Evolutionary conservation across 1,284 basidiomycete genomes (phyloP).

Genomic region (Tilletia setariae): DNA sequence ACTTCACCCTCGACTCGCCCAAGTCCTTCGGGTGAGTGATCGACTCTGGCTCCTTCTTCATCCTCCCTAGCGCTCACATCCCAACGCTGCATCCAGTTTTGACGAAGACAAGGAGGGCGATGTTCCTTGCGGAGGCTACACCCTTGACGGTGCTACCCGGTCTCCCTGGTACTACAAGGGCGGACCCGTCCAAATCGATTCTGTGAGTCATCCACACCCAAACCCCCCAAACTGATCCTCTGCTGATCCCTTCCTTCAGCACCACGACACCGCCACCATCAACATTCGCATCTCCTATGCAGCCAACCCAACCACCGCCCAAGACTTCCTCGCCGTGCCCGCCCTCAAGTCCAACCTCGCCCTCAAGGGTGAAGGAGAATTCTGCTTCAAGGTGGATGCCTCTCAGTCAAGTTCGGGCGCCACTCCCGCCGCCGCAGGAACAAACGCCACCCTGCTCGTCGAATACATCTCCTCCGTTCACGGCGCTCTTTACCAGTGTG

Average conservation of each 20-base stretch:
- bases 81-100: slow-evolving; percentile 18
- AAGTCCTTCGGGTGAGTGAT: not conserved
- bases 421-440: slow-evolving; percentile 16
- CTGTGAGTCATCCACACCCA: not conserved
- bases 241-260: not conserved
- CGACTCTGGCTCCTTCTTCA: not conserved
- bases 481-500: slow-evolving; percentile 32
- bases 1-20: slow-evolving; percentile 16
- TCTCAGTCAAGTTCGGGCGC: slow-evolving; percentile 14
- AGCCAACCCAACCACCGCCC: not conserved
- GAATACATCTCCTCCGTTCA: slow-evolving; percentile 30
- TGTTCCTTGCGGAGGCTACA: slow-evolving; percentile 34
- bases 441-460: slow-evolving; percentile 34
- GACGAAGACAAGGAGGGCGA: slow-evolving; percentile 31
- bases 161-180: slow-evolving; percentile 28
- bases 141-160: slow-evolving; percentile 22
- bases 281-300: slow-evolving; percentile 33
- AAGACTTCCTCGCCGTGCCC: slow-evolving; percentile 22
- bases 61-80: not conserved
- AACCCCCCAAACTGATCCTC: not conserved
- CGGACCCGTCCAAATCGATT: slow-evolving; percentile 28
- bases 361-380: slow-evolving; percentile 22
- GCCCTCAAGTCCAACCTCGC: slow-evolving; percentile 37
- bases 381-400: slow-evolving; percentile 30
- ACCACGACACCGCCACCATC: slow-evolving; percentile 30